Base-by-base conservation (phyloP, 108 stramenopile species). In the Fragilariopsis cylindrus region DNA sequence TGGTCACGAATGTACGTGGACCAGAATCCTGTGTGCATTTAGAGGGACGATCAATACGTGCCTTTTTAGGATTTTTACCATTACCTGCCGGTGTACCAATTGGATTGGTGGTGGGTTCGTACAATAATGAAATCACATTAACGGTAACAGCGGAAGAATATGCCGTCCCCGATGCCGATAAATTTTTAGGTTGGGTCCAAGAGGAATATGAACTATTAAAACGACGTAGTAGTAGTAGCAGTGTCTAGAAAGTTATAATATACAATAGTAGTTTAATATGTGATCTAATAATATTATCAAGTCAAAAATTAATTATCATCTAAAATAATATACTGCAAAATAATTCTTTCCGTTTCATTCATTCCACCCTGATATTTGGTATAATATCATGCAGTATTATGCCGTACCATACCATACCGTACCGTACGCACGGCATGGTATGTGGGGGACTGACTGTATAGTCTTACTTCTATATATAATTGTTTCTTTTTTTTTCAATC, bases 161-260 rank as follows among this genome's bases (percentile, higher is more conserved):
- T 84, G 92, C 92, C 3, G 91, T 96, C 0, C 94, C 94, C 18
- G 91, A 96, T 75, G 88, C 88, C 12, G 92, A 96, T 69, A 78
- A 72, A 52, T 96, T 96, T 73, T 67, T 96, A 63, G 47, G 67
- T 0, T 96, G 91, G 91, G 75, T 87, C 9, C 57, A 90, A 66
- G 92, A 96, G 21, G 94, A 96, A 55, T 93, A 92, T 53, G 69
- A 81, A 42, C 52, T 56, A 16, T 73, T 95, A 9, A 58, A 73
- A 60, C 62, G 30, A 30, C 30, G 30, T 30, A 30, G 30, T 21
- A 21, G 1, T 30, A 21, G 16, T 53, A 77, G 12, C 78, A 74
- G 2, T 30, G 30, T 30, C 30, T 30, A 30, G 30, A 30, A 30
- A 64, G 76, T 82, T 82, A 47, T 48, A 63, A 4, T 69, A 79